phyloP scores from a whole-genome alignment of 352 stramenopile species.

The Globisporangium camurandrum region DNA sequence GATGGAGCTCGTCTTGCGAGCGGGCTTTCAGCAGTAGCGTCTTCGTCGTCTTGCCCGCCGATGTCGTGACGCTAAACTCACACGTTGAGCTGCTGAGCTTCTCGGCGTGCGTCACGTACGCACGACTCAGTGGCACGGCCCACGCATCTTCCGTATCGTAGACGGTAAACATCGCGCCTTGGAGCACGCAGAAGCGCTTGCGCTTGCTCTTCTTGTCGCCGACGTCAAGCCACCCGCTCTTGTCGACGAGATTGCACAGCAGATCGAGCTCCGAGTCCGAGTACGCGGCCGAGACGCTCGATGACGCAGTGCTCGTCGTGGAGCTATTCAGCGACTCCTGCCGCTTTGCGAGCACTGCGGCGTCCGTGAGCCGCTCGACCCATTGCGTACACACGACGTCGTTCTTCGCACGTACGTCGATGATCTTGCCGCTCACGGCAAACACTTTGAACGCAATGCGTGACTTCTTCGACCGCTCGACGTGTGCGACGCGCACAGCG shows the following conservation, averaged over 20 bases:
- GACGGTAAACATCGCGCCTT: conserved; percentile 77
- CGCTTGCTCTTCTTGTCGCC: conserved; percentile 73
- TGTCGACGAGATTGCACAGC: conserved; percentile 68
- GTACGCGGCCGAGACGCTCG: conserved; percentile 50
- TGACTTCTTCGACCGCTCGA: conserved; percentile 66
- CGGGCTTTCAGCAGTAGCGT: conserved; percentile 56
- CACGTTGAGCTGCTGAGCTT: conserved; percentile 52
- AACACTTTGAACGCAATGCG: conserved; percentile 82
- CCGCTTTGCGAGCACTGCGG: conserved; percentile 56
- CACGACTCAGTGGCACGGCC: conserved; percentile 65
- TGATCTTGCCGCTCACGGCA: conserved; percentile 76
- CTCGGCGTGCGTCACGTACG: conserved; percentile 62
- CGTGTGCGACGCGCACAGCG: conserved; percentile 66
- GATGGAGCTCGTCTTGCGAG: conserved; percentile 66
- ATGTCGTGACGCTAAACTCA: conserved; percentile 59
- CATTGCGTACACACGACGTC: conserved; percentile 63
- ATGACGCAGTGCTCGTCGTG: conserved; percentile 65
- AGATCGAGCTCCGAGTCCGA: conserved; percentile 67
- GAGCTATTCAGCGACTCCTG: conserved; percentile 71
- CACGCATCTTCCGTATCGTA: conserved; percentile 79
- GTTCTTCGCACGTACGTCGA: conserved; percentile 77
- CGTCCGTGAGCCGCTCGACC: conserved; percentile 67
- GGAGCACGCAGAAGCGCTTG: conserved; percentile 64
- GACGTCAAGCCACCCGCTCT: conserved; percentile 72
- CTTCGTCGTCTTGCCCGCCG: conserved; percentile 64